These are phyloP conservation scores for Aphanoascus verrucosus DNA, from an alignment of 2,329 filamentous ascomycete species.

Conservation along the genomic window DNA sequence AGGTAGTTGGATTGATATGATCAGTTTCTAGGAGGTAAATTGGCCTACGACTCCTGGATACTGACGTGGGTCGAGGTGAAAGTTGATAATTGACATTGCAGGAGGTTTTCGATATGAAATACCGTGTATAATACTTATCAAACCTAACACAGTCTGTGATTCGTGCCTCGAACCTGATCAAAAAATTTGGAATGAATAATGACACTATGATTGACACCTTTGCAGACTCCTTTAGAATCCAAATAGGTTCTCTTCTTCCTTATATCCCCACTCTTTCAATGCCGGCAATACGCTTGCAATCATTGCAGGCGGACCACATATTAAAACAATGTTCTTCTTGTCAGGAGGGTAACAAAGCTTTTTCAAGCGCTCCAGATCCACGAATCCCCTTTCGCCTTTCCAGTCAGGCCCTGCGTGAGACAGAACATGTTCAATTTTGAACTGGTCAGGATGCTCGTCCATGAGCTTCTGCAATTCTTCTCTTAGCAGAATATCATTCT, in stretches of 20 bases:
- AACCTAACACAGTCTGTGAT: too few relatives aligned
- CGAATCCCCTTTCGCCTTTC: constrained; percentile 39
- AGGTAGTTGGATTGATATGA: constrained; percentile 79
- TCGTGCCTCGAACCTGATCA: too few relatives aligned
- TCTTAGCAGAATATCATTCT: constrained; percentile 39
- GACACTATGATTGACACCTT: neutral
- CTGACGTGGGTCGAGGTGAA: too few relatives aligned
- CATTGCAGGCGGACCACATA: constrained; percentile 43
- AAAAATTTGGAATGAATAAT: too few relatives aligned
- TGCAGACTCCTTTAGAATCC: constrained; percentile 27
- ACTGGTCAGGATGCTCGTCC: constrained; percentile 28
- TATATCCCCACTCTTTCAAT: constrained; percentile 38
- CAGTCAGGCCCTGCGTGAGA: constrained; percentile 37
- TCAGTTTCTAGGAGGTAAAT: constrained; percentile 41
- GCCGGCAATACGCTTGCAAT: constrained; percentile 43
- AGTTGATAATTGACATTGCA: too few relatives aligned
- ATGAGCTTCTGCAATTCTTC: constrained; percentile 36
- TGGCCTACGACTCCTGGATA: too few relatives aligned
- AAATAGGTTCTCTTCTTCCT: constrained; percentile 38
- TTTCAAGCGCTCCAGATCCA: constrained; percentile 35
- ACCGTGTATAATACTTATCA: neutral
- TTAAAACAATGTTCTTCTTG: constrained; percentile 35
- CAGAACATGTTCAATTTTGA: constrained; percentile 41
- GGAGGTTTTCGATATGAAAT: too few relatives aligned
- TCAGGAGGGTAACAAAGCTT: constrained; percentile 34